phyloP scores from a whole-genome alignment of 306 rosid genomes.

The Acacia acuminata region DNA sequence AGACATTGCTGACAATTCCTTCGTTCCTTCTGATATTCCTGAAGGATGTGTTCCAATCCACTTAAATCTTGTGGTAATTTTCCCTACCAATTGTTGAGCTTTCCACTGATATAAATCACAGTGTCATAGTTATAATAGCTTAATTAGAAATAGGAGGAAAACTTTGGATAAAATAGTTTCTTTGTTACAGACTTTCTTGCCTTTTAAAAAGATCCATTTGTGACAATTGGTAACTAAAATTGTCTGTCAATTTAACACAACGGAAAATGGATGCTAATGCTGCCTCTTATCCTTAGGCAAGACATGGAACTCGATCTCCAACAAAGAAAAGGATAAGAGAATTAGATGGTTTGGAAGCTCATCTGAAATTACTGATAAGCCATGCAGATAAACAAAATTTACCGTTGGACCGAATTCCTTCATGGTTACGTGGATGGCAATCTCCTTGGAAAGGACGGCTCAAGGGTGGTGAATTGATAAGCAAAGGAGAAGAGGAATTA shows the following conservation, averaged over 20 bases:
- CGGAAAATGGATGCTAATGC: constrained; percentile 11
- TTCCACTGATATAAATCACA: background rate
- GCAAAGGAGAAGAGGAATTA: constrained; percentile 77
- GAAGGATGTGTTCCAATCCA: constrained; percentile 79
- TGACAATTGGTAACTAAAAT: background rate
- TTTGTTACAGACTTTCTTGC: background rate
- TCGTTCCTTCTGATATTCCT: constrained; percentile 57
- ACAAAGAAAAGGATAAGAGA: constrained; percentile 79
- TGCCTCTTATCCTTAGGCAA: constrained; percentile 59
- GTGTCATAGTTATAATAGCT: background rate
- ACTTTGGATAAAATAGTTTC: background rate
- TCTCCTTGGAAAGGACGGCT: constrained; percentile 88
- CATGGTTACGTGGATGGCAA: constrained; percentile 77
- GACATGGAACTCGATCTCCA: constrained; percentile 95
- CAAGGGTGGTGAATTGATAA: constrained; percentile 73
- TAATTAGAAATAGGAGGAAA: background rate
- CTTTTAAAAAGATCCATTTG: background rate
- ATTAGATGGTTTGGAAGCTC: constrained; percentile 55
- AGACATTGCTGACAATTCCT: constrained; percentile 41
- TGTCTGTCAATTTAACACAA: background rate
- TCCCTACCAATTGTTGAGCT: background rate
- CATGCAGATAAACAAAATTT: constrained; percentile 52
- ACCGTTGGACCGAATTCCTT: constrained; percentile 59
- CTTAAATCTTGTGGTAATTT: constrained; percentile 86
- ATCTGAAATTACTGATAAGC: constrained; percentile 50